A percentile compares a stretch with the other conserved stretches of the same genome.
Evolutionary conservation across 2,329 filamentous ascomycete genomes (phyloP).

Genomic region (Neophaeococcomyces aloes): DNA sequence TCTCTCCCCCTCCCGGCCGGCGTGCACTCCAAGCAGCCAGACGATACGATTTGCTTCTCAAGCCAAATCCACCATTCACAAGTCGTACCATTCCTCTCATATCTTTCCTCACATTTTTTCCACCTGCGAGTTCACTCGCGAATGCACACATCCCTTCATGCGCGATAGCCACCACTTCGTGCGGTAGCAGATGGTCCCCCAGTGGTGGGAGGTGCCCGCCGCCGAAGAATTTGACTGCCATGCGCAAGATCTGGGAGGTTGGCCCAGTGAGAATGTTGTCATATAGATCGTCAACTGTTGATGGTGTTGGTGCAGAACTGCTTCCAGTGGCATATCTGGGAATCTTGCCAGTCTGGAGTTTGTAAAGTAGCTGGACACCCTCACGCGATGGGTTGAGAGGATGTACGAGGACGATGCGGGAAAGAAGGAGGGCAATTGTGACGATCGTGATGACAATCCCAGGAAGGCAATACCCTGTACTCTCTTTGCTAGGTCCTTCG

Average conservation of each 20-base stretch:
- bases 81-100: neutral
- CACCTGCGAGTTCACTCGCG: slow-evolving; percentile 8
- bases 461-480: slow-evolving; percentile 17
- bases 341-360: slow-evolving; percentile 10
- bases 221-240: slow-evolving; percentile 17
- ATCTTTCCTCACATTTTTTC: neutral
- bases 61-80: slow-evolving; percentile 1
- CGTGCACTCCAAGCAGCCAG: neutral
- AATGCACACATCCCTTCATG: slow-evolving; percentile 20
- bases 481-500: too few species aligned
- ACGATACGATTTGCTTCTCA: slow-evolving; percentile 1
- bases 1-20: neutral
- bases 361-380: slow-evolving; percentile 19
- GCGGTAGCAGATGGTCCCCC: slow-evolving; percentile 10
- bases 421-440: slow-evolving; percentile 14
- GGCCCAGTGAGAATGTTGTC: slow-evolving; percentile 18
- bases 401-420: slow-evolving; percentile 15
- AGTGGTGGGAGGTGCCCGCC: slow-evolving; percentile 12
- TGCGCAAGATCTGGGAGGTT: slow-evolving; percentile 14
- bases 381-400: slow-evolving; percentile 14
- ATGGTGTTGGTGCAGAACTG: neutral
- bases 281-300: slow-evolving; percentile 14
- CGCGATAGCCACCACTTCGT: slow-evolving; percentile 16
- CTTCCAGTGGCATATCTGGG: neutral
- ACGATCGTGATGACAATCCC: slow-evolving; percentile 17